Base-by-base conservation (phyloP, 306 rosid genomes). In the Echinosophora koreensis region DNA sequence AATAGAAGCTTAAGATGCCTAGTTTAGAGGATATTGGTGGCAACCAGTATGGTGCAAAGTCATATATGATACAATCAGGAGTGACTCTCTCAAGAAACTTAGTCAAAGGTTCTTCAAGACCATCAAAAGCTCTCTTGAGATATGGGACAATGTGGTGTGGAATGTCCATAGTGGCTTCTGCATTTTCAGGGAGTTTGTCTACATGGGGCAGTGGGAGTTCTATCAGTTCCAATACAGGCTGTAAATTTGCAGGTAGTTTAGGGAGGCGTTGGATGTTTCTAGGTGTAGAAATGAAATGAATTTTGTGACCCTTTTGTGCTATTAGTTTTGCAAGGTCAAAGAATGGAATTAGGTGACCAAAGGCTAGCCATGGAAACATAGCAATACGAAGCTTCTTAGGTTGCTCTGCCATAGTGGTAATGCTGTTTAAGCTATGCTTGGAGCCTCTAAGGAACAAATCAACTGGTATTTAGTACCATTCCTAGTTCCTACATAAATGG, bases 301-400 rank as follows among this genome's bases (percentile, higher is more conserved):
- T 30, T 2, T 17, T 37, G 54, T 88, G 89, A 63, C 86, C 87
- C 72, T 80, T 86, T 18, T 64, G 69, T 16, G 86, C 91, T 14
- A 85, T 71, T 59, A 77, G 82, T 60, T 85, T 85, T 4, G 83
- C 65, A 3, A 88, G 78, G 77, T 88, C 80, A 0, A 88, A 44
- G 50, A 39, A 81, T 11, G 89, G 89, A 22, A 68, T n/a, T 8
- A 87, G 56, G 64, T 87, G 88, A 16, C 87, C 88, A 18, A 84
- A 84, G 3, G 87, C 91, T 6, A 81, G 73, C 89, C 91, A 88
- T 68, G 91, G 91, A 47, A 85, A 83, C 59, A 88, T 13, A 38
- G 76, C 86, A 4, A 81, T 44, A 34, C 76, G 86, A 46, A 88
- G 88, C 80, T 80, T 78, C 7, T 37, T 44, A 34, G 71, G 66